Base-by-base conservation (phyloP, 1,284 basidiomycete genomes). In the Ustilago bromivora region DNA sequence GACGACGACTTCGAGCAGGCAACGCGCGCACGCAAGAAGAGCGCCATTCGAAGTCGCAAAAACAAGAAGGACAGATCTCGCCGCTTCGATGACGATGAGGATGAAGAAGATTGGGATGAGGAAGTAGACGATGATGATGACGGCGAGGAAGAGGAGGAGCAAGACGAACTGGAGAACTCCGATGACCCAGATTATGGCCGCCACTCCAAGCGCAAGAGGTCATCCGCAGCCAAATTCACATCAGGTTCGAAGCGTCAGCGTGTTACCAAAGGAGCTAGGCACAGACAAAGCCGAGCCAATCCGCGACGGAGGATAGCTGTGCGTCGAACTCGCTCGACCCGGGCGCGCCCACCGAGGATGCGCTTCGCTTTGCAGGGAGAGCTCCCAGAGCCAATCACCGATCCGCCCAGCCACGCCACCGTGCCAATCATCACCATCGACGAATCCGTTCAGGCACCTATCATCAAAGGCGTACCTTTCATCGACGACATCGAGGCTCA, bases 351-450 rank as follows among this genome's bases (percentile, higher is more conserved):
- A 10, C 61, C 53, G 28, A 61, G 43, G 43, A 54, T 76, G 68
- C 73, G 73, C 4, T 76, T 76, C 34, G 61, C 67, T 2, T 10
- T 71, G 53, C 73, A 76, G 31, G 55, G 43, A 38, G 68, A 76
- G 31, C 61, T 76, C 13, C 68, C 73, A 11, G 51, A 64, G 19
- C 73, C 73, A 15, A 36, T 46, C 15, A 4, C 47, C 0, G 73
- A 60, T n/a, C 51, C 61, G 19, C 73, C 68, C 9, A 41, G 41
- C 0, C 43, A 17, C n/a, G 35, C 38, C 9, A 43, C 56, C 2
- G n/a, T 32, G 43, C 58, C 66, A 19, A 8, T 61, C 38, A 4
- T 73, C 58, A 31, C 19, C 34, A 52, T 73, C 46, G 56, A 62
- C 34, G 36, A 67, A n/a, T 31, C 35, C 35, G n/a, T 55, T 1